Evolutionary conservation across 345 rosid species (phyloP), one percentile per base, ranked within the genome.

Genomic region (Gossypium australe): DNA sequence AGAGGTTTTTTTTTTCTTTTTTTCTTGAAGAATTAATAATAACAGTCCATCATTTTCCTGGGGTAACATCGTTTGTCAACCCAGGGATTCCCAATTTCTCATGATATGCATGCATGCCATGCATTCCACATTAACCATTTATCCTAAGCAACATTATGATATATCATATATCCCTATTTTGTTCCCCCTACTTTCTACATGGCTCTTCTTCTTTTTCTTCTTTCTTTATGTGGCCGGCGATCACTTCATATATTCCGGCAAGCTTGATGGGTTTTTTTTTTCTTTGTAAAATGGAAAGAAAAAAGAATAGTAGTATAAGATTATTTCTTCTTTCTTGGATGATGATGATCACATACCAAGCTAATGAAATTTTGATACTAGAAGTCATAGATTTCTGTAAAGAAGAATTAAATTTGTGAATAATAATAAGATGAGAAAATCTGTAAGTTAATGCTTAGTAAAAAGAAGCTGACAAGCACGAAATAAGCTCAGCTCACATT

Each of bases 391-490:
- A 34, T 13, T 64, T 17, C 9, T 43, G 18, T 20, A 66, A 67
- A 4, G 3, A 47, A 47, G 56, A 25, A 24, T 47, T 47, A 7
- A 67, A 65, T 41, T 18, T 18, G 18, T 67, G 44, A 44, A 18
- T 13, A 20, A 3, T 53, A 53, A 53, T 47, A 27, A 68, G 24
- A 49, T 49, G 43, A 49, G 13, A 51, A 49, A 29, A 17, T 52
- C 44, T 51, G n/a, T 27, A 29, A 41, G 27, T 70, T 52, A 29
- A 70, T 70, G 60, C 17, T 29, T 8, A 4, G 60, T 17, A 70
- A 0, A 70, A 51, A 70, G 61, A 52, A 52, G 60, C 60, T 52
- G 73, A 29, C 73, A 52, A 52, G 61, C 25, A 29, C n/a, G 60
- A 70, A 52, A 9, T 27, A 51, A 10, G 59, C 25, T 52, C 45